Evolutionary conservation across 345 rosid genomes (phyloP), one percentile per base, ranked within the genome.

Genomic region (Aquilaria yunnanensis): DNA sequence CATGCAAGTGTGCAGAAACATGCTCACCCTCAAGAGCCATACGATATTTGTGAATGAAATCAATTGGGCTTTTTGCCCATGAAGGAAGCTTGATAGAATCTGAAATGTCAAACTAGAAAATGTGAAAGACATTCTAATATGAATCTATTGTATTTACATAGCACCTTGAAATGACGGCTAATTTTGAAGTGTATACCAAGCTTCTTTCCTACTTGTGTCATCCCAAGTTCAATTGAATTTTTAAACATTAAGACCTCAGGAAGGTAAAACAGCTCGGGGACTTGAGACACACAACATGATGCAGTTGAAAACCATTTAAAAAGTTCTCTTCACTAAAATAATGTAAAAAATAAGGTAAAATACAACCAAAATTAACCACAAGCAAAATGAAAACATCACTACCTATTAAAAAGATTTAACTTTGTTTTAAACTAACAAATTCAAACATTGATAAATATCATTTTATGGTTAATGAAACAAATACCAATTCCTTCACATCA

Each of bases 401-500:
- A 56, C 14, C 49, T 14, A 10, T 32, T 47, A 45, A 34, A 12
- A 56, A 47, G 61, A 65, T 56, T 14, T n/a, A 46, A 33, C 8
- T 48, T 32, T 56, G 12, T 37, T 56, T 48, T 46, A 33, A 14
- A 14, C 16, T 48, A 12, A 23, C 23, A 23, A 23, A 37, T 37
- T 37, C 1, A 37, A 37, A 3, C 43, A 37, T 37, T 37, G 8
- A 37, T 37, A 9, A 9, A 37, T 37, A 37, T 37, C 5, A 37
- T 37, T 9, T 37, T 37, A 37, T 37, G 8, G 8, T 4, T 37
- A 37, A 37, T 2, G 43, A 37, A 2, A 70, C 53, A 67, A 84
- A 51, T 80, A 94, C 99, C 96, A 94, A 77, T 79, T 94, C 99
- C 79, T 94, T 94, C 69, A 94, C 96, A 75, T 94, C 97, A 76